Percentiles rank a stretch among this genome's conserved stretches.
Conservation (phyloP, 345 rosid genomes). For the Barbarea vulgaris region DNA sequence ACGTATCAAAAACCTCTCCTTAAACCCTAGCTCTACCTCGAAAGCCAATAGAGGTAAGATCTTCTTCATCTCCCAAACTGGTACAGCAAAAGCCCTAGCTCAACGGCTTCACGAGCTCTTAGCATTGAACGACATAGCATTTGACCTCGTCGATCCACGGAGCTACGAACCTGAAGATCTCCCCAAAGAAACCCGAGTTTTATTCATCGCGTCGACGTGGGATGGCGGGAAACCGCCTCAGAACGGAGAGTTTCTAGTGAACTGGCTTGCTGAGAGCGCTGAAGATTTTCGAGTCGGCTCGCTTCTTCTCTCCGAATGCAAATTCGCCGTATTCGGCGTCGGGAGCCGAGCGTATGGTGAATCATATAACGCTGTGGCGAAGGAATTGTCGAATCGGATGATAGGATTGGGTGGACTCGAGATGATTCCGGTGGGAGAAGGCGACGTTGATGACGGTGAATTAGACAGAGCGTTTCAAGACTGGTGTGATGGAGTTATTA, state of each 20-base stretch:
- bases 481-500: constrained; percentile 65
- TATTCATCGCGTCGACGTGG: constrained; percentile 90
- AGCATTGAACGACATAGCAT: constrained; percentile 44
- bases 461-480: constrained; percentile 59
- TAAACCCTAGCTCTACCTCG: constrained; percentile 37
- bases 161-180: constrained; percentile 94
- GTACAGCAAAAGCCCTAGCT: constrained; percentile 73
- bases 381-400: constrained; percentile 64
- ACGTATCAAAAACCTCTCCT: constrained; percentile 42
- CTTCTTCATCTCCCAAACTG: constrained; percentile 81
- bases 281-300: constrained; percentile 91
- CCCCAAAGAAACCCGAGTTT: constrained; percentile 58
- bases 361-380: constrained; percentile 72
- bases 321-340: constrained; percentile 84
- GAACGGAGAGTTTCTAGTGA: constrained; percentile 61
- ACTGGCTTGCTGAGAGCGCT: constrained; percentile 83
- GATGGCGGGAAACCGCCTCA: constrained; percentile 79
- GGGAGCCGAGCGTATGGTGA: constrained; percentile 77
- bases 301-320: constrained; percentile 65
- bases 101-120: constrained; percentile 54
- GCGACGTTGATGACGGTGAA: constrained; percentile 78
- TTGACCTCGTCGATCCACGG: constrained; percentile 75
- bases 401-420: constrained; percentile 74
- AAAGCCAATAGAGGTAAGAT: constrained; percentile 52
- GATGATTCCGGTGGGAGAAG: constrained; percentile 63